Evolutionary conservation across 495 filamentous ascomycete genomes (phyloP).

Genomic region (Bathelium albidoporum): DNA sequence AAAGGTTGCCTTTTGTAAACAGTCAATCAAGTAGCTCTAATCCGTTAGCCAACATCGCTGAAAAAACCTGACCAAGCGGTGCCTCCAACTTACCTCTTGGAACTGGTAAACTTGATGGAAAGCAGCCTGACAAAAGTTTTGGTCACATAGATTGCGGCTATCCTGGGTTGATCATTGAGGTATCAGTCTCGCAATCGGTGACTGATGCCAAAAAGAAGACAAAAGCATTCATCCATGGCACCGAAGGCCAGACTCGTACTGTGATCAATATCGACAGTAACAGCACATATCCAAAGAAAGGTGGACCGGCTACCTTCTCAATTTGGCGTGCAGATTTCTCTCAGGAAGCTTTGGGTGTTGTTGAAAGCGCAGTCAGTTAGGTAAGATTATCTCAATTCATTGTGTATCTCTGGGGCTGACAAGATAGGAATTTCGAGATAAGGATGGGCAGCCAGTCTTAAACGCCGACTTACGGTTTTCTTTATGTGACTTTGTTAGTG

Average conservation of each 20-base stretch:
- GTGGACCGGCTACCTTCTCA: not conserved
- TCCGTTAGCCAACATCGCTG: not conserved
- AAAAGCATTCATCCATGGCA: not conserved
- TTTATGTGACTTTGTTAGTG: not conserved
- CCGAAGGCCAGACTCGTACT: not conserved
- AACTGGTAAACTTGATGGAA: not conserved
- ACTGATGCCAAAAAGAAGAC: not conserved
- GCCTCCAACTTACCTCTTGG: not conserved
- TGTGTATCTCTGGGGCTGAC: not conserved
- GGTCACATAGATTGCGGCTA: not conserved
- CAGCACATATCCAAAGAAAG: not conserved
- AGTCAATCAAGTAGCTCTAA: not conserved
- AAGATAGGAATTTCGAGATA: constrained; percentile 2
- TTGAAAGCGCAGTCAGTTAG: not conserved
- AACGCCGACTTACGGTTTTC: not conserved
- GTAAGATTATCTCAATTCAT: constrained; percentile 1
- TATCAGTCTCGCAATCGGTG: not conserved
- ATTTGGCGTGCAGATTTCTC: constrained; percentile 2
- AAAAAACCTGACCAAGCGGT: not conserved
- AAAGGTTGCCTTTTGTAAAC: not conserved
- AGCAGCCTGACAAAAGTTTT: not conserved
- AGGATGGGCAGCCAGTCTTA: not conserved
- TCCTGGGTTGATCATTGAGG: not conserved
- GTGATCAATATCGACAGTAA: not conserved
- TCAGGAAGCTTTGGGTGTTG: not conserved